Base-by-base conservation (phyloP, 1,284 basidiomycete species). In the Trametes pubescens region DNA sequence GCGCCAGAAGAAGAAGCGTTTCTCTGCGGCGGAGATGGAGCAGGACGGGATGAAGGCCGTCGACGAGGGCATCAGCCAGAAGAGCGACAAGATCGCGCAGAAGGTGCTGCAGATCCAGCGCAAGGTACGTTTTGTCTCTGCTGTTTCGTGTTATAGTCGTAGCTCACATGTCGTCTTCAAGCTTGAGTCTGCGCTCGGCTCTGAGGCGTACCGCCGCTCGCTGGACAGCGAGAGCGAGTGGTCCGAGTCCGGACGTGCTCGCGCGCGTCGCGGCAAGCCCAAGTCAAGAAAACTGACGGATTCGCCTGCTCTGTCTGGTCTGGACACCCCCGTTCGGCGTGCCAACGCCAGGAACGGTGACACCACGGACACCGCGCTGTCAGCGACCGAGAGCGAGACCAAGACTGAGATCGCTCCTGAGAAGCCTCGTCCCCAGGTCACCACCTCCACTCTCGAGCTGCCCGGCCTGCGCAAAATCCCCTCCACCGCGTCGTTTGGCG, bases 101-200 rank as follows among this genome's bases (percentile, higher is more conserved):
- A 94, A 93, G 75, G 90, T 94, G 40, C 72, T 90, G 56, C 86
- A 92, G 75, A 94, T 94, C 67, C 92, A 94, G 76, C 87, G 90
- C 70, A 94, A 93, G 84, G 91, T 92, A 52, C 18, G 77, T n/a
- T n/a, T n/a, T 72, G 59, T 35, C 38, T 51, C 22, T 21, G 38
- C 48, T 8, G 24, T 21, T 22, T n/a, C 21, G 37, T 56, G 34
- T 46, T 49, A 68, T 49, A 71, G 47, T 43, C 58, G n/a, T 53
- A 63, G 49, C 38, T 48, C 62, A 48, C 13, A 46, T 7, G 43
- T 32, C 29, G 43, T 48, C 29, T 22, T 35, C 43, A 66, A 94
- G 92, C 80, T 94, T 56, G 92, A 93, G 75, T 83, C 78, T 54
- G 92, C 92, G 9, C 76, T 93, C 49, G 81, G 86, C 8, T 78